Base-by-base conservation (phyloP, 352 stramenopile species). In the Phytopythium oedochilum region DNA sequence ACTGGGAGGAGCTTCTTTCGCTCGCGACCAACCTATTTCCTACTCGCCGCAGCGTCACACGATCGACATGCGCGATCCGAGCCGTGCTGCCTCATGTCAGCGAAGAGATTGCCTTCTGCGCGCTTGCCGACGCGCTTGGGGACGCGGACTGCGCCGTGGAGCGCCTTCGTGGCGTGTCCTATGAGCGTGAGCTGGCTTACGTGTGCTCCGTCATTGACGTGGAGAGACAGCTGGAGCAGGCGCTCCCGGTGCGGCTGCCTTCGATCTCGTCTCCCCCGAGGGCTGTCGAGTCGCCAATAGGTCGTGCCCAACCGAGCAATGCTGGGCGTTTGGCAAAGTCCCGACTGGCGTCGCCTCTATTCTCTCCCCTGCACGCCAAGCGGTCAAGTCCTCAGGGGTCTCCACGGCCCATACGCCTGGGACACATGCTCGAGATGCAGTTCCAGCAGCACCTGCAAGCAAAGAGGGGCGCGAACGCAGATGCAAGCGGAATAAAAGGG, bases 161-260 rank as follows among this genome's bases (percentile, higher is more conserved):
- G 55, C 76, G 75, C 35, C 57, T 91, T 1, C 71, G 81, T 36
- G 74, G 80, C 46, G 34, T 66, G 12, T 71, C 53, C 12, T 88
- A 88, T 38, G 66, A 88, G 26, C 67, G 73, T 7, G 80, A 91
- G 31, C 60, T 91, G 15, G 67, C 70, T 11, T 83, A 83, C 42
- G 57, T 91, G 20, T 81, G 72, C 49, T 65, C 64, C 5, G 60
- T 80, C 22, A 62, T 88, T 18, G 74, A 87, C 18, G 60, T 91
- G 17, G n/a, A 53, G 11, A 46, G 61, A 22, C 20, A 45, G 5
- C 14, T 57, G 6, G 32, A 66, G 43, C 62, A 60, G 39, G 11
- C 46, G 32, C 25, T 51, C 4, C 54, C 53, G 0, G 49, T 80
- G 15, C 68, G 50, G 5, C 64, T 83, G 3, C 73, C 73, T 6